Conservation (phyloP, 192 early-diverging fungal species). For the Umbelopsis ramanniana region DNA sequence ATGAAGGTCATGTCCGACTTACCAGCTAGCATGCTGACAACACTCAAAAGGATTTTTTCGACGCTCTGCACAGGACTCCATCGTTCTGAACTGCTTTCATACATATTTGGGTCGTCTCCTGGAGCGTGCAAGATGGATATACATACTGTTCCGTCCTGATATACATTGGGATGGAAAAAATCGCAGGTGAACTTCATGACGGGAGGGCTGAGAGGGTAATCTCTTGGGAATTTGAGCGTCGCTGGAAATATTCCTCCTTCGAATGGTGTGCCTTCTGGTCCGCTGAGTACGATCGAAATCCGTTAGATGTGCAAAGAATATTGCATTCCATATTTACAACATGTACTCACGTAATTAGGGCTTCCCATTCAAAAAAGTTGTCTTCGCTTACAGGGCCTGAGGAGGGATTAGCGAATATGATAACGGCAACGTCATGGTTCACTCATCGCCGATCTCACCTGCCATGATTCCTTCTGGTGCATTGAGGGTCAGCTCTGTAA, state of each 20-base stretch:
- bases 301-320: conserved; percentile 10
- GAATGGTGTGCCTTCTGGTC: conserved; percentile 91
- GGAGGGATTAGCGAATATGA: conserved; percentile 14
- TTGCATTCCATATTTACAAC: background rate
- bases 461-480: conserved; percentile 94
- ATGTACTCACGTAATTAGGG: conserved; percentile 73
- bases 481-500: conserved; percentile 82
- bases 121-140: conserved; percentile 98
- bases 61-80: conserved; percentile 99
- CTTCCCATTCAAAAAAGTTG: conserved; percentile 90
- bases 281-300: conserved; percentile 57
- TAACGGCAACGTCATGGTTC: conserved; percentile 23
- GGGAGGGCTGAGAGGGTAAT: conserved; percentile 96
- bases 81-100: conserved; percentile 93
- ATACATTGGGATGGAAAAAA: conserved; percentile 97
- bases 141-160: conserved; percentile 94
- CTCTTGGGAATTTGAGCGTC: conserved; percentile 83
- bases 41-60: conserved; percentile 95
- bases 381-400: conserved; percentile 81
- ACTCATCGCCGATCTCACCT: conserved; percentile 46
- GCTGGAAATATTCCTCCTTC: conserved; percentile 96
- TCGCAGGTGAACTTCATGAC: conserved; percentile 96
- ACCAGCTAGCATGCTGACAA: conserved; percentile 93
- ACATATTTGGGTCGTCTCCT: conserved; percentile 97
- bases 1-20: background rate